These are phyloP conservation scores for Endotrypanum monterogeii DNA, from an alignment of 208 protist genomes.

Conservation along the genomic window DNA sequence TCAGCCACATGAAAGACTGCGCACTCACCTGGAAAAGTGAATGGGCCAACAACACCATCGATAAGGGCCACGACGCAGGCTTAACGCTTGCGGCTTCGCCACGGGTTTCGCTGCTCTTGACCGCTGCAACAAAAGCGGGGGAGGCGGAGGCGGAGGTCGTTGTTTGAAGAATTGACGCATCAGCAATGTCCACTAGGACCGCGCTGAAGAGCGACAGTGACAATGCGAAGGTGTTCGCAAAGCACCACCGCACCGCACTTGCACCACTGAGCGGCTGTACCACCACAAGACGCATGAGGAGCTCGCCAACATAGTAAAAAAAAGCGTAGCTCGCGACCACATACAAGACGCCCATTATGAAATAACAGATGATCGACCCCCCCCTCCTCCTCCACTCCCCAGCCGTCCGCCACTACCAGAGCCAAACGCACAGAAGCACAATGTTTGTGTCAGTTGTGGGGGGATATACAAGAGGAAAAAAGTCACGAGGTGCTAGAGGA, in stretches of 20 bases:
- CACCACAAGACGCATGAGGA: slow-evolving; percentile 35
- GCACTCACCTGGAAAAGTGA: slow-evolving; percentile 6
- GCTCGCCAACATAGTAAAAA: slow-evolving; percentile 29
- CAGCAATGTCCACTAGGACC: slow-evolving; percentile 29
- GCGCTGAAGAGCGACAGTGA: slow-evolving; percentile 31
- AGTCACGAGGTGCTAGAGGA: too few species aligned
- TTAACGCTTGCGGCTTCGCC: neutral
- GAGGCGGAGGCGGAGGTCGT: neutral
- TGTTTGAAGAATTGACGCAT: slow-evolving; percentile 8
- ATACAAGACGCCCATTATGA: slow-evolving; percentile 11
- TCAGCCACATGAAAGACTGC: slow-evolving; percentile 16
- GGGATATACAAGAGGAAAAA: too few species aligned
- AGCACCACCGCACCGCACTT: slow-evolving; percentile 26
- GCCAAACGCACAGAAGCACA: neutral
- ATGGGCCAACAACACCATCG: neutral
- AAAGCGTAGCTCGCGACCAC: slow-evolving; percentile 20
- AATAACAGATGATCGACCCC: neutral
- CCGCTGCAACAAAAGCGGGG: neutral
- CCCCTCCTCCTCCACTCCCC: too few species aligned
- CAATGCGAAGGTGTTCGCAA: slow-evolving; percentile 31
- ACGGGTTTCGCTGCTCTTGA: neutral
- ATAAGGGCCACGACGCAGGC: neutral
- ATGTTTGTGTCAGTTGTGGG: too few species aligned
- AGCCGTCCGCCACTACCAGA: too few species aligned
- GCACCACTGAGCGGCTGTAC: slow-evolving; percentile 22